A percentile compares a stretch with the other conserved stretches of the same genome.
Evolutionary conservation across 371 early-diverging fungal genomes (phyloP).

Genomic region (Mucor ambiguus): DNA sequence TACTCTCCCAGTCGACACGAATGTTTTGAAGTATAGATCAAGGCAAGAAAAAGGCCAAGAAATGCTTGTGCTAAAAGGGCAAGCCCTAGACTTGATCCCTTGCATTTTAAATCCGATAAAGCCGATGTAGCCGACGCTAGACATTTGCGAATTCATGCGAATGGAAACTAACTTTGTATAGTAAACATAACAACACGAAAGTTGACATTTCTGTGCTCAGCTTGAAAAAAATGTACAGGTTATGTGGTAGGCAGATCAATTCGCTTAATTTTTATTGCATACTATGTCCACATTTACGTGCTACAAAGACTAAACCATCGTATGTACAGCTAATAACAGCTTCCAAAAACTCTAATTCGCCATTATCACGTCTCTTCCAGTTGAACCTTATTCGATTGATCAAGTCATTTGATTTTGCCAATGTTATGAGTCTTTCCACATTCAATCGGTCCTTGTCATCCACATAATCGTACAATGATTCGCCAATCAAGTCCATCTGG

Average conservation of each 20-base stretch:
- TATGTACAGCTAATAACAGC: conserved; percentile 43
- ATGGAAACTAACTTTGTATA: background rate
- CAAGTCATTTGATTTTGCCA: conserved; percentile 15
- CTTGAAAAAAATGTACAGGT: background rate
- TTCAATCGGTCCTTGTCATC: conserved; percentile 1
- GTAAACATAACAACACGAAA: background rate
- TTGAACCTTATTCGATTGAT: conserved; percentile 18
- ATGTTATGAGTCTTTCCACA: conserved; percentile 17
- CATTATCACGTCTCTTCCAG: conserved; percentile 20
- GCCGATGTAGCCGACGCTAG: background rate
- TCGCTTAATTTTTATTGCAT: background rate
- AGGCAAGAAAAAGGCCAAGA: background rate
- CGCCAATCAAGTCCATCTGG: conserved; percentile 18
- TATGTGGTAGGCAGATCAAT: background rate
- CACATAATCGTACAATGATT: conserved; percentile 17
- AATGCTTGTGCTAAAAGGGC: background rate
- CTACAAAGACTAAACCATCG: conserved; percentile 51
- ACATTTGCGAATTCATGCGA: background rate
- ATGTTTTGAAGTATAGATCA: background rate
- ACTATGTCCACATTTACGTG: background rate
- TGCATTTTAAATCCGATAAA: background rate
- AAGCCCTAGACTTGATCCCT: background rate
- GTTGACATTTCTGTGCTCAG: background rate
- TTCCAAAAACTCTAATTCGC: conserved; percentile 20
- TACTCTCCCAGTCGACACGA: background rate